Base-by-base conservation (phyloP, 371 early-diverging fungal genomes). In the Mortierella sp. region DNA sequence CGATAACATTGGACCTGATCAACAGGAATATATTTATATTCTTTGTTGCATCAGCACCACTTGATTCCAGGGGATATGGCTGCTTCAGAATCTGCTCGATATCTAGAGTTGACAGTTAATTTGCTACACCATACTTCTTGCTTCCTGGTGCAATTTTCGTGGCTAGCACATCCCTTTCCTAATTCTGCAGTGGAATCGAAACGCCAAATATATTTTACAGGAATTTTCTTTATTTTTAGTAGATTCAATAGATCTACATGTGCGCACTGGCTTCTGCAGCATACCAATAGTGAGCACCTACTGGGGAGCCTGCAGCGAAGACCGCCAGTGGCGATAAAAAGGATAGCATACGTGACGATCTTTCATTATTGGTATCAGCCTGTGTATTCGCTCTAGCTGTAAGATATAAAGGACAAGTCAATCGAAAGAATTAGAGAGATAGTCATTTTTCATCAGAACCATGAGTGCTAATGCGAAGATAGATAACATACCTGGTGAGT, bases 41-140 rank as follows among this genome's bases (percentile, higher is more conserved):
- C 70, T 88, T 88, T 70, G 83, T 88, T 13, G 84, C 84, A 8
- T 71, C 86, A 13, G 86, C 88, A 4, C 86, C 89, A 7, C 77
- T 85, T 43, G 63, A 63, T 40, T 64, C 67, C 9, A 40, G 2
- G 28, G 28, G 87, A 32, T 83, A 86, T 79, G 85, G 84, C 58
- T 63, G 76, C 28, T 74, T 88, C 71, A 75, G 81, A 15, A 65
- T 88, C 36, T 57, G 72, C 85, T 41, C 63, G 82, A 19, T 80
- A 86, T 64, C 84, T 89, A 8, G 89, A 88, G 62, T 65, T 87
- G 32, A 84, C 87, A 47, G 89, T 85, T 70, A 57, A 45, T 33
- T 50, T 66, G 48, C 3, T 28, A 28, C 28, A 28, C 28, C 28
- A 28, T 28, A 28, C 28, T 2, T 28, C 28, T 28, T 2, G 28